These are phyloP conservation scores for Paraconiothyrium sp. DNA, from an alignment of 2,329 filamentous ascomycete genomes.

Conservation along the genomic window DNA sequence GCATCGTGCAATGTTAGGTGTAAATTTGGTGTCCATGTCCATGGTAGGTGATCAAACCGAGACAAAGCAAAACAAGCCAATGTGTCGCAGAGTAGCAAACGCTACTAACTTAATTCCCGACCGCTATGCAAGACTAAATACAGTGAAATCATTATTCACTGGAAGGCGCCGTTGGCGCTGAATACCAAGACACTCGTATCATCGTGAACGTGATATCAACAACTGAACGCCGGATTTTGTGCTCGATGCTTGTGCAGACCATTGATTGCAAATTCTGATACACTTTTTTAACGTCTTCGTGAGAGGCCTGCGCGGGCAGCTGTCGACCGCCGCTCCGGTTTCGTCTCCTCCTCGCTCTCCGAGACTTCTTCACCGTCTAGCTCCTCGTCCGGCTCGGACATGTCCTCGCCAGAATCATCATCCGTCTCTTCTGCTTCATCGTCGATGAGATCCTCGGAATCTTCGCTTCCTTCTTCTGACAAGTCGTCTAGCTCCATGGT, in stretches of 20 bases:
- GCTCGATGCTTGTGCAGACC: constrained; percentile 20
- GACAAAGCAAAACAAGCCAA: constrained; percentile 10
- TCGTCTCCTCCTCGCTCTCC: constrained; percentile 55
- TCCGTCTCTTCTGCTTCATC: constrained; percentile 62
- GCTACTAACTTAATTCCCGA: constrained; percentile 16
- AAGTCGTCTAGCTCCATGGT: constrained; percentile 58
- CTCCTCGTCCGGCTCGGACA: constrained; percentile 57
- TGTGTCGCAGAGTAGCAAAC: neutral
- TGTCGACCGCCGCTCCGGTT: constrained; percentile 46
- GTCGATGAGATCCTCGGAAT: constrained; percentile 60
- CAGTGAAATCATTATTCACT: neutral
- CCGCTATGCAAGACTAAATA: constrained; percentile 28
- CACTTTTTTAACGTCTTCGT: constrained; percentile 35
- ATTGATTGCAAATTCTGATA: constrained; percentile 1
- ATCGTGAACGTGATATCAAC: constrained; percentile 37
- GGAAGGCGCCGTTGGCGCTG: constrained; percentile 7
- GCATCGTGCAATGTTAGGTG: neutral
- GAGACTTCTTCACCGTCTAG: constrained; percentile 56
- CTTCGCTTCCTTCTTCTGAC: constrained; percentile 66
- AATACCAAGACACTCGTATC: constrained; percentile 44
- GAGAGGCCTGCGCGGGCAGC: constrained; percentile 42
- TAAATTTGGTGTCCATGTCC: neutral
- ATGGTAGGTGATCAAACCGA: neutral
- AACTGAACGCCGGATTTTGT: constrained; percentile 17
- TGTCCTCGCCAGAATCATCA: constrained; percentile 57